These are phyloP conservation scores for Xylariaceae sp. DNA, from an alignment of 2,329 filamentous ascomycete species.

Conservation along the genomic window DNA sequence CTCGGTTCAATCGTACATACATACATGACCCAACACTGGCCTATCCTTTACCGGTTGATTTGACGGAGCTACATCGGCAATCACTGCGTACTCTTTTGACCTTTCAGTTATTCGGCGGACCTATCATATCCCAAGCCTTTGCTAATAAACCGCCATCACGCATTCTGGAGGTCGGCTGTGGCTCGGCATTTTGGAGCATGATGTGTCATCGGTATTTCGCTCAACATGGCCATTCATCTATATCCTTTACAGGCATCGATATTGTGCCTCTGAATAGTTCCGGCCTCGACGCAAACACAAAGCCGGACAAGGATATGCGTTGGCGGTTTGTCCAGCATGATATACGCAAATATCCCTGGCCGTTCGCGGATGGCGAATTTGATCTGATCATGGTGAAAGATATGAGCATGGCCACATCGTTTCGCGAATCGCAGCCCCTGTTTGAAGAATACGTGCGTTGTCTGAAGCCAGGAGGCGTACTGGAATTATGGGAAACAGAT, in stretches of 20 bases:
- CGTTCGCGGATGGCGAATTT: constrained; percentile 75
- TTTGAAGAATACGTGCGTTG: constrained; percentile 74
- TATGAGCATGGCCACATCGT: constrained; percentile 62
- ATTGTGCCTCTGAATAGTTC: constrained; percentile 64
- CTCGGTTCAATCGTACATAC: constrained; percentile 78
- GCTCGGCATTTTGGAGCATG: constrained; percentile 84
- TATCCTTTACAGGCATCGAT: constrained; percentile 79
- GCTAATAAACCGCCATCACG: constrained; percentile 64
- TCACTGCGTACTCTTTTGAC: constrained; percentile 77
- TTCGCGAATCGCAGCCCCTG: constrained; percentile 49
- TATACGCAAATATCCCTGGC: constrained; percentile 68
- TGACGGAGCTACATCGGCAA: constrained; percentile 83
- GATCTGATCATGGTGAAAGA: constrained; percentile 90
- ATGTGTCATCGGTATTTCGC: constrained; percentile 79
- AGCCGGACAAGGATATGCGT: constrained; percentile 67
- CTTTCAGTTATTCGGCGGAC: constrained; percentile 75
- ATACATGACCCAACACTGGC: constrained; percentile 66
- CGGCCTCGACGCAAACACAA: constrained; percentile 35
- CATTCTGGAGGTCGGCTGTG: constrained; percentile 84
- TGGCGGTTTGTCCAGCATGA: constrained; percentile 91
- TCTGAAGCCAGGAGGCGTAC: constrained; percentile 68
- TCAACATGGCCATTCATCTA: constrained; percentile 60
- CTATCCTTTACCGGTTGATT: constrained; percentile 86
- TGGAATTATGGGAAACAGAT: constrained; percentile 91
- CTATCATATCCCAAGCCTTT: constrained; percentile 68